Base-by-base conservation (phyloP, 306 rosid genomes). In the Dalbergia oliveri region DNA sequence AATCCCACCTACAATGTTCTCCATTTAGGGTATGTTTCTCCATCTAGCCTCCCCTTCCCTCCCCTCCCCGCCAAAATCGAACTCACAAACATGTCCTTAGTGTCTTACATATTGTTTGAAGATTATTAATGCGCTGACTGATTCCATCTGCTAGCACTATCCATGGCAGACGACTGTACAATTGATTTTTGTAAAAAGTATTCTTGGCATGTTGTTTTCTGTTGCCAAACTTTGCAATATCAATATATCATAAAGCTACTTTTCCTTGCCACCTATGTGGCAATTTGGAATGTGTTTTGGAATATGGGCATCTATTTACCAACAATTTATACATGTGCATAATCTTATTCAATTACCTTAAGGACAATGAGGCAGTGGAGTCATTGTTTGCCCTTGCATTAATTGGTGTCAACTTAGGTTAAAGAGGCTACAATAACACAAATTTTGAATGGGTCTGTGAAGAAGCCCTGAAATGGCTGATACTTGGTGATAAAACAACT, bases 391-490 rank as follows among this genome's bases (percentile, higher is more conserved):
- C 31, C 1, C 31, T 26, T 26, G 31, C 31, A 26, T 26, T 26
- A 26, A 26, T 26, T 26, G 31, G 1, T 1, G 3, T 26, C 31
- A 26, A 26, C 31, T 26, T 26, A 26, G 66, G 51, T 56, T 72
- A 6, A 11, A 33, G 21, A 72, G 37, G 39, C 53, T 35, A 35
- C 49, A 72, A 8, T 72, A 18, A 72, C 77, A 51, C 57, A 54
- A 19, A 4, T 19, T 54, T 0, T 56, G 21, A 53, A 53, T 33
- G n/a, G 16, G 54, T 71, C 49, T 71, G 49, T 71, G 76, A 51
- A 51, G 63, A 51, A 71, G 64, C 76, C 49, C 47, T 71, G 76
- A 71, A 71, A 53, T 53, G 12, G 43, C 14, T 71, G 16, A 43
- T 43, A 64, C 72, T 66, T 41, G 5, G 65, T 53, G 16, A 34